These are phyloP conservation scores for Rubroboletus pulcherrimus DNA, from an alignment of 768 basidiomycete genomes.

Conservation along the genomic window DNA sequence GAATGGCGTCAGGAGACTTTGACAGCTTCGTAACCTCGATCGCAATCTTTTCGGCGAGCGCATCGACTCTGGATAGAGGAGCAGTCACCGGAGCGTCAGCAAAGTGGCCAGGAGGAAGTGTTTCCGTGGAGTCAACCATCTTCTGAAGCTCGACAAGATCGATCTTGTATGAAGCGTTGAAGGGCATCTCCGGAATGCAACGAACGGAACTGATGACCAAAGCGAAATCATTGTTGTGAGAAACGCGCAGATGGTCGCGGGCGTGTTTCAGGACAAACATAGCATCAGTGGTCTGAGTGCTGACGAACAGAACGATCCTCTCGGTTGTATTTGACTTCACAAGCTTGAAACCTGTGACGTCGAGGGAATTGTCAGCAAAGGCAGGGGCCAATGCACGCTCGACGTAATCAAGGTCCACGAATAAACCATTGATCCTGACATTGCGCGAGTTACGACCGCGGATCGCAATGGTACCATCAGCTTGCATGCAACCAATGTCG, in stretches of 20 bases:
- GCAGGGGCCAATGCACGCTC: constrained; percentile 16
- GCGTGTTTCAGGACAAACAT: constrained; percentile 10
- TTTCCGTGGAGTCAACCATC: constrained; percentile 8
- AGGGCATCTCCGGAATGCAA: constrained; percentile 13
- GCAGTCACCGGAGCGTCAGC: constrained; percentile 7
- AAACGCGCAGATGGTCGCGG: constrained; percentile 8
- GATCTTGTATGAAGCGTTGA: constrained; percentile 16
- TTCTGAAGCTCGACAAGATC: constrained; percentile 11
- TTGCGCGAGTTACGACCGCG: constrained; percentile 14
- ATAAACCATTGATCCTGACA: constrained; percentile 15
- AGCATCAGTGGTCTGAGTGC: constrained; percentile 7
- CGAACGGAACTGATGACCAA: constrained; percentile 8
- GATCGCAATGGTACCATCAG: constrained; percentile 11
- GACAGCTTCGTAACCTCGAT: constrained; percentile 29
- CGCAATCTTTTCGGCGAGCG: constrained; percentile 33
- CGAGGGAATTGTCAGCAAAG: constrained; percentile 5
- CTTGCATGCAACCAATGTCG: constrained; percentile 17
- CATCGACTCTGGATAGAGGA: constrained; percentile 17
- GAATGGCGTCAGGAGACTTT: constrained; percentile 24
- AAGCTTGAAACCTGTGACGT: constrained; percentile 10
- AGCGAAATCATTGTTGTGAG: constrained; percentile 6
- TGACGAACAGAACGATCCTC: constrained; percentile 3
- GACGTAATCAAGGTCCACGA: constrained; percentile 16
- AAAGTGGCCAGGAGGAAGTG: not conserved
- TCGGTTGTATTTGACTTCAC: constrained; percentile 10